Evolutionary conservation across 768 basidiomycete genomes (phyloP), one percentile per base, ranked within the genome.

Genomic region (Suillus spraguei): DNA sequence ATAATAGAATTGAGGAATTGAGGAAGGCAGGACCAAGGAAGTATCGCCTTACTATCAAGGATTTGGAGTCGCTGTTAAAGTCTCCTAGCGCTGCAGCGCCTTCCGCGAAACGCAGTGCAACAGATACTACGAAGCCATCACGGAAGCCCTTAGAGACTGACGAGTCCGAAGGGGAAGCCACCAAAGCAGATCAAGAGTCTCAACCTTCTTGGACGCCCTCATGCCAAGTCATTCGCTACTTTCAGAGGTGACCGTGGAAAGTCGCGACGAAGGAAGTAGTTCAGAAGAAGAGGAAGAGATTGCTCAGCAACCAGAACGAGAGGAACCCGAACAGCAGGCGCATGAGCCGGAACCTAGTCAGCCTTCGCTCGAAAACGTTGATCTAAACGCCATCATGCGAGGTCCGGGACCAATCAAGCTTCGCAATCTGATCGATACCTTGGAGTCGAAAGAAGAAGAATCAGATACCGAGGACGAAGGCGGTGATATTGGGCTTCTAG

Each of bases 1-100:
- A 74, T 64, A 73, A 72, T 58, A 83, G 85, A 60, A 71, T 88
- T 49, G 71, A 68, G 9, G 80, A 84, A 64, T 71, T 87, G 22
- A 72, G 77, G 67, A 65, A 74, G 39, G 59, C 52, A 16, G 63
- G 66, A 5, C 20, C 5, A 32, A 68, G 65, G 69, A 56, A 73
- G 68, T 44, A 69, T 59, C 35, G 67, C 65, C 17, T 65, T 13
- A 64, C 83, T 22, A 80, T 87, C 44, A 71, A 72, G 35, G 81
- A 83, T 59, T 68, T 87, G 53, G 77, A 79, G 59, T 67, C 63
- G 39, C 67, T 75, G 14, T 62, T 74, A 78, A 67, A 70, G 63
- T 66, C 67, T 14, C 47, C 65, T 67, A 60, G 73, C 65, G 36
- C 46, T 64, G 33, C 60, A 50, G 60, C 28, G 59, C 56, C 59